A percentile compares a stretch with the other conserved stretches of the same genome.
Conservation (phyloP, 2,329 filamentous ascomycete genomes). For the Fusarium camptoceras region DNA sequence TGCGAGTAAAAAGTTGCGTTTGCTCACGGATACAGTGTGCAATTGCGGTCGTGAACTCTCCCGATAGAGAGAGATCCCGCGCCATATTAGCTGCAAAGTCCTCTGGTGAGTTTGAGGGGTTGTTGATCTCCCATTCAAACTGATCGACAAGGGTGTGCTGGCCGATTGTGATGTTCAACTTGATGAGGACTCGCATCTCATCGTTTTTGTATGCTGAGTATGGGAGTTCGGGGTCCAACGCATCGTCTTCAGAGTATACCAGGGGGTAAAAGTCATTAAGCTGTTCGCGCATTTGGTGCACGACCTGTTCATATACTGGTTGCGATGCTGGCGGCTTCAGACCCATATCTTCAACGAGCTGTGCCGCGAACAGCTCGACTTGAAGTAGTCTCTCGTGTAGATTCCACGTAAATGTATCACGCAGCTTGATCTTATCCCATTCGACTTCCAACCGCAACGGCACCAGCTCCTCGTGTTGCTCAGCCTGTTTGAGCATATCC, state of each 20-base stretch:
- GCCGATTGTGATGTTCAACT: slow-evolving; percentile 97
- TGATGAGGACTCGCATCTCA: slow-evolving; percentile 96
- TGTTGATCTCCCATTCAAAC: slow-evolving; percentile 99
- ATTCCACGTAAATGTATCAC: slow-evolving; percentile 99
- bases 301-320: slow-evolving; percentile 70
- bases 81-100: slow-evolving; percentile 93
- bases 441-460: slow-evolving; percentile 94
- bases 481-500: slow-evolving; percentile 85
- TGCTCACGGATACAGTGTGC: slow-evolving; percentile 98
- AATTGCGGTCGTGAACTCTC: slow-evolving; percentile 97
- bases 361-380: slow-evolving; percentile 85
- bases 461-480: slow-evolving; percentile 90
- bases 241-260: slow-evolving; percentile 88
- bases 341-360: slow-evolving; percentile 91
- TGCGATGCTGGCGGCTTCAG: slow-evolving; percentile 77
- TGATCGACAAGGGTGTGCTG: slow-evolving; percentile 94
- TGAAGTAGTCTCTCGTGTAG: slow-evolving; percentile 88
- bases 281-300: slow-evolving; percentile 85
- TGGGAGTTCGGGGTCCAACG: slow-evolving; percentile 87
- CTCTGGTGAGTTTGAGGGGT: slow-evolving; percentile 91
- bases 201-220: slow-evolving; percentile 98
- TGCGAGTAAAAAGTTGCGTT: slow-evolving; percentile 91
- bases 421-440: slow-evolving; percentile 92
- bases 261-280: slow-evolving; percentile 94
- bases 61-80: slow-evolving; percentile 87